Evolutionary conservation across 2,329 filamentous ascomycete genomes (phyloP).

Genomic region (Alternaria atra): DNA sequence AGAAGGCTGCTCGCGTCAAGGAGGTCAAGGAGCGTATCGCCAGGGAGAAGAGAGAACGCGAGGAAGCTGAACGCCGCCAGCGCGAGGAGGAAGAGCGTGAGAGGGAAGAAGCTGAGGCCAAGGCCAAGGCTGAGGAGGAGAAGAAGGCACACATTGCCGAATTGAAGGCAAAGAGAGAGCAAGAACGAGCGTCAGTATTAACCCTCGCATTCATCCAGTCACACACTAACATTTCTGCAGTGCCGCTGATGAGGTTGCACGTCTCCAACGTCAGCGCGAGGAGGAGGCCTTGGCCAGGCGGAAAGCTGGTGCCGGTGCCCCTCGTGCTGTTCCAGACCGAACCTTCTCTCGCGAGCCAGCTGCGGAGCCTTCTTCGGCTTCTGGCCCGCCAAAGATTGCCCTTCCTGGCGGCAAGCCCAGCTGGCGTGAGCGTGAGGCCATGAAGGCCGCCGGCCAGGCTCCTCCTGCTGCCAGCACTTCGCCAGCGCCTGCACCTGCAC

Average conservation of each 20-base stretch:
- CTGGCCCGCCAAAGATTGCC: conserved; percentile 68
- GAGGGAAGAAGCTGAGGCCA: conserved; percentile 85
- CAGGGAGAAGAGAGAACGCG: conserved; percentile 82
- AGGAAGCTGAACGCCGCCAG: conserved; percentile 80
- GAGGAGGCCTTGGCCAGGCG: conserved; percentile 85
- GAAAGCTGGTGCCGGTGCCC: conserved; percentile 51
- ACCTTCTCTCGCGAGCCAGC: conserved; percentile 50
- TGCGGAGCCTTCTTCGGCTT: conserved; percentile 47
- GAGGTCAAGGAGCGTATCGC: conserved; percentile 85
- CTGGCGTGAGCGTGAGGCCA: conserved; percentile 78
- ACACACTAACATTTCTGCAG: conserved; percentile 55
- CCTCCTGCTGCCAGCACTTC: conserved; percentile 47
- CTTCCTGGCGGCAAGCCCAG: conserved; percentile 70
- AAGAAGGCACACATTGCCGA: conserved; percentile 77
- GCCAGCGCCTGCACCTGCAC: conserved; percentile 38
- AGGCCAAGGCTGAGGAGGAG: conserved; percentile 79
- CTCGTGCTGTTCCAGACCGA: conserved; percentile 34
- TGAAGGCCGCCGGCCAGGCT: conserved; percentile 48
- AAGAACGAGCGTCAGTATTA: conserved; percentile 64
- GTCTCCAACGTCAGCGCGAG: conserved; percentile 79
- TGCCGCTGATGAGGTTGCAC: conserved; percentile 69
- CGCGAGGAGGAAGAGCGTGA: conserved; percentile 87
- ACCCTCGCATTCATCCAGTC: conserved; percentile 10
- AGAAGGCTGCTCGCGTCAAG: conserved; percentile 87
- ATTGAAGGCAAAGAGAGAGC: conserved; percentile 69